phyloP scores from a whole-genome alignment of 805 yeast species.

The Candida coleopterorum region DNA sequence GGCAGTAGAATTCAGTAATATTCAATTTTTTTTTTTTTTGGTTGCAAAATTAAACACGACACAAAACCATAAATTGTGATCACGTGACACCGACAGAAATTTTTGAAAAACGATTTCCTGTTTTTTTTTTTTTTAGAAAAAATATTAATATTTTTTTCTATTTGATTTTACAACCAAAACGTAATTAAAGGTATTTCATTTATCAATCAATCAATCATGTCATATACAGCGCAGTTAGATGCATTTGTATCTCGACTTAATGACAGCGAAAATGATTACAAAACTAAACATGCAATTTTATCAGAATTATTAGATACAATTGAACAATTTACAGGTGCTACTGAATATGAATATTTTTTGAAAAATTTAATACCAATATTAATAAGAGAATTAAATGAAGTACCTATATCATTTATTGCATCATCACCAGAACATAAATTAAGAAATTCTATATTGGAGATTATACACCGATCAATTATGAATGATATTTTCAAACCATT shows the following conservation, averaged over 20 bases:
- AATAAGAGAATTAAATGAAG: slow-evolving; percentile 53
- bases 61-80: not conserved
- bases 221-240: slow-evolving; percentile 56
- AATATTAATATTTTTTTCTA: too few species aligned
- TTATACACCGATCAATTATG: slow-evolving; percentile 74
- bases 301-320: slow-evolving; percentile 83
- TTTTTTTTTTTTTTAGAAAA: slow-evolving; percentile 11
- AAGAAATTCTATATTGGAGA: slow-evolving; percentile 71
- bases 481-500: slow-evolving; percentile 77
- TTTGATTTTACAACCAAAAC: slow-evolving; percentile 3
- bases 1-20: too few species aligned
- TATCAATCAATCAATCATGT: slow-evolving; percentile 21
- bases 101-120: slow-evolving; percentile 16
- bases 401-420: slow-evolving; percentile 68
- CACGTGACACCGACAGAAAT: slow-evolving; percentile 12
- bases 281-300: slow-evolving; percentile 60
- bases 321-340: slow-evolving; percentile 75
- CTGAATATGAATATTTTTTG: slow-evolving; percentile 76
- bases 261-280: slow-evolving; percentile 46
- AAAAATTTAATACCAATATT: slow-evolving; percentile 67
- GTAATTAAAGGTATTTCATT: not conserved
- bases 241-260: slow-evolving; percentile 62
- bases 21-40: too few species aligned
- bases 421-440: slow-evolving; percentile 71
- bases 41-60: not conserved